A percentile compares a stretch with the other conserved stretches of the same genome.
Evolutionary conservation across 1,284 basidiomycete species (phyloP).

Genomic region (Leucoagaricus sp.): DNA sequence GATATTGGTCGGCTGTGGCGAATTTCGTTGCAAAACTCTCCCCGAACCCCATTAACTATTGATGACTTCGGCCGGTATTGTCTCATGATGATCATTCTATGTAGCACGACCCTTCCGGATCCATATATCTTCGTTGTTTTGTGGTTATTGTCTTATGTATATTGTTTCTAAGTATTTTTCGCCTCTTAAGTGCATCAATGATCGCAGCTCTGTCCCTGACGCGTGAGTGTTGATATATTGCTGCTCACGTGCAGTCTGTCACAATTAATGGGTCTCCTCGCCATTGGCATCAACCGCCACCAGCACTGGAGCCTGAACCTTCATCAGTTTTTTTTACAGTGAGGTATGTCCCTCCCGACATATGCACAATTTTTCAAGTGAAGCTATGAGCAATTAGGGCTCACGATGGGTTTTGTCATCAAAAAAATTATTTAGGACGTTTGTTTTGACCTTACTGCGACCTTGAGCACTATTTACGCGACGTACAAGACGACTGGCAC

Average conservation of each 20-base stretch:
- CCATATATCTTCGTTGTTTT: no score
- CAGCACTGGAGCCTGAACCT: no score
- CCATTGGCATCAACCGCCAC: background rate
- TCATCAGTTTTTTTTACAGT: background rate
- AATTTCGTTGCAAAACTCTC: conserved; percentile 47
- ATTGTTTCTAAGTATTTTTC: no score
- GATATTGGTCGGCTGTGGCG: conserved; percentile 64
- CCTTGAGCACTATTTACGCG: no score
- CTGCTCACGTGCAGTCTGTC: background rate
- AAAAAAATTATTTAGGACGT: no score
- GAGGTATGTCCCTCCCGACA: background rate
- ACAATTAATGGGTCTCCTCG: background rate
- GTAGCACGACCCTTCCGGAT: background rate
- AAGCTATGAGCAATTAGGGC: background rate
- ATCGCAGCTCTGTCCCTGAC: no score
- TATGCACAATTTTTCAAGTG: background rate
- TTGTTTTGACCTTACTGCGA: no score
- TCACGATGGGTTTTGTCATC: no score
- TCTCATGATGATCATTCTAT: background rate
- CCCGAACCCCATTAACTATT: background rate
- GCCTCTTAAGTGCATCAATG: no score
- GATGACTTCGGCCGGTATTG: background rate
- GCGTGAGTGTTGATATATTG: no score
- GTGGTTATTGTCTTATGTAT: no score
- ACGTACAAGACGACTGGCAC: no score